A percentile compares a stretch with the other conserved stretches of the same genome.
Conservation (phyloP, 352 stramenopile species). For the Discostella stelligera region DNA sequence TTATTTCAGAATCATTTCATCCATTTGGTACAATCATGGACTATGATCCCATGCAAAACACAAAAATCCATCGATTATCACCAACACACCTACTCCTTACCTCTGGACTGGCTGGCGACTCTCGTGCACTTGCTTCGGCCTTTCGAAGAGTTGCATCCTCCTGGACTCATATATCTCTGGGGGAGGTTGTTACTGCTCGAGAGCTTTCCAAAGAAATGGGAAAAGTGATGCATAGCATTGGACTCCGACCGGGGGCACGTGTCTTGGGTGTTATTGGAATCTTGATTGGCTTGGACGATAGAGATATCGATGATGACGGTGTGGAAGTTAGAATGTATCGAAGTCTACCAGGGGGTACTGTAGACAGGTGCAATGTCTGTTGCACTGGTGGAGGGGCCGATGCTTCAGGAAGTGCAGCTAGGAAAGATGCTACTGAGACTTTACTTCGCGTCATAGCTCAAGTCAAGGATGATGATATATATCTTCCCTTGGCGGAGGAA, state of each 20-base stretch:
- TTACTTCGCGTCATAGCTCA: conserved; percentile 21
- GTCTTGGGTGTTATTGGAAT: conserved; percentile 44
- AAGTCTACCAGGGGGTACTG: conserved; percentile 40
- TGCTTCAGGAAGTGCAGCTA: conserved; percentile 31
- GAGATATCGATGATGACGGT: conserved; percentile 14
- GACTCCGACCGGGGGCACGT: conserved; percentile 33
- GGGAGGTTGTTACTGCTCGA: conserved; percentile 31
- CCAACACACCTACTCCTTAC: conserved; percentile 54
- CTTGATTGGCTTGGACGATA: conserved; percentile 45
- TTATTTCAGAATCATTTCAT: neutral
- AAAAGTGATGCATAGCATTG: conserved; percentile 38
- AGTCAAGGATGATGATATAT: neutral
- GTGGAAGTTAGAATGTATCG: conserved; percentile 49
- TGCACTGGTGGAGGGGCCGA: conserved; percentile 43
- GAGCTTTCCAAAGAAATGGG: conserved; percentile 45
- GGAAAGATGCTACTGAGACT: conserved; percentile 34
- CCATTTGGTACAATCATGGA: conserved; percentile 4
- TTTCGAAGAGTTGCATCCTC: conserved; percentile 47
- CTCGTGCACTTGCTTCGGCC: conserved; percentile 47
- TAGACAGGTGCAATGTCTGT: conserved; percentile 46
- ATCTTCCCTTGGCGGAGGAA: neutral
- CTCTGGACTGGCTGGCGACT: conserved; percentile 63
- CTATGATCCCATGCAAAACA: conserved; percentile 26
- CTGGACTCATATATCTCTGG: conserved; percentile 43
- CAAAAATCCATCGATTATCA: conserved; percentile 39